Conservation (phyloP, 1,284 basidiomycete species). For the Farysia itapuensis region DNA sequence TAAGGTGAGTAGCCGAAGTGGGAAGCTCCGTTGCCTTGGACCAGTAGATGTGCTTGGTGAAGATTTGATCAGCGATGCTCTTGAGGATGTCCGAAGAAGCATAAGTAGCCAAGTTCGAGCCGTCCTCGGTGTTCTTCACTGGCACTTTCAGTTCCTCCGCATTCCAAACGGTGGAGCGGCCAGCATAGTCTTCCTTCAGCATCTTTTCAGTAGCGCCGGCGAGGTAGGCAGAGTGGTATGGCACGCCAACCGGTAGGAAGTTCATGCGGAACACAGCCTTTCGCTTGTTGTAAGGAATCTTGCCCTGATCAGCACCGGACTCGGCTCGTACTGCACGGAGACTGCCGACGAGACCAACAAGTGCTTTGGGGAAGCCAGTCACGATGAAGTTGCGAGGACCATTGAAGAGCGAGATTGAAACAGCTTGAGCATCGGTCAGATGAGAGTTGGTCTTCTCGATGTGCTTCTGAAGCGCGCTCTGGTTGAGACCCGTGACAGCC, state of each 20-base stretch:
- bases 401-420: constrained; percentile 87
- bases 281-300: constrained; percentile 87
- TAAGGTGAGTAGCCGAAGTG: constrained; percentile 79
- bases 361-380: constrained; percentile 85
- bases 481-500: constrained; percentile 77
- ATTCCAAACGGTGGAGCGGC: constrained; percentile 68
- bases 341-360: constrained; percentile 88
- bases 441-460: constrained; percentile 85
- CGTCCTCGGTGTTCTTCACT: constrained; percentile 82
- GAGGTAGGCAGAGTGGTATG: constrained; percentile 90
- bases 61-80: constrained; percentile 70
- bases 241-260: constrained; percentile 90
- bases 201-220: constrained; percentile 75
- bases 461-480: constrained; percentile 73
- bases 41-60: constrained; percentile 90
- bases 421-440: constrained; percentile 73
- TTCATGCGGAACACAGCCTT: constrained; percentile 90
- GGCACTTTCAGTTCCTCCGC: constrained; percentile 74
- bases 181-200: constrained; percentile 70
- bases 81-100: constrained; percentile 31
- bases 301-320: constrained; percentile 86
- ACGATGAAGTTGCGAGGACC: constrained; percentile 88
- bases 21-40: constrained; percentile 81
- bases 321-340: constrained; percentile 87
- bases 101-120: constrained; percentile 41